A percentile compares a stretch with the other conserved stretches of the same genome.
Conservation (phyloP, 2,329 filamentous ascomycete species). For the Dactylonectria estremocensis region DNA sequence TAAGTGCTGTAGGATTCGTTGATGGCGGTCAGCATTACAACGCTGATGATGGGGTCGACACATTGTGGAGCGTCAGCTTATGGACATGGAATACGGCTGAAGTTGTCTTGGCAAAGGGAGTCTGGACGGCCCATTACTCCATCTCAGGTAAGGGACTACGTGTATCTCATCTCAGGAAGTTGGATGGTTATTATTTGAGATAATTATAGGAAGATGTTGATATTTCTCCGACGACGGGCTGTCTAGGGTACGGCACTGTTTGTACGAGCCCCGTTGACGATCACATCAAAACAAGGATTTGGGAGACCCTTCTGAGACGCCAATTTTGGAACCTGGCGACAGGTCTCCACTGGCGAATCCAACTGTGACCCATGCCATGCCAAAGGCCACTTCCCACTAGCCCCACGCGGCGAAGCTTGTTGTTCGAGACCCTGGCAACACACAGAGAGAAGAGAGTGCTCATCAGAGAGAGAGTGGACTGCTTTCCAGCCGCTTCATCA, state of each 20-base stretch:
- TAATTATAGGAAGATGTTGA: not conserved
- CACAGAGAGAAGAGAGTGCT: not conserved
- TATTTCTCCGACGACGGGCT: conserved; percentile 4
- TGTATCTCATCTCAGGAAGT: not conserved
- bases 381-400: conserved; percentile 10
- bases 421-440: conserved; percentile 41
- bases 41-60: conserved; percentile 6
- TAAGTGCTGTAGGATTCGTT: not conserved
- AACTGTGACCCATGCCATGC: conserved; percentile 12
- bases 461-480: too few relatives aligned
- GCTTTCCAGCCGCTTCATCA: not conserved
- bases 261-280: conserved; percentile 13
- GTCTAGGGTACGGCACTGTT: not conserved
- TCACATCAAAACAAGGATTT: conserved; percentile 25
- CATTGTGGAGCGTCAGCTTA: conserved; percentile 32
- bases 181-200: not conserved
- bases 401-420: conserved; percentile 48
- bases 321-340: conserved; percentile 28
- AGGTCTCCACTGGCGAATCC: conserved; percentile 19
- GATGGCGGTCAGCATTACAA: not conserved
- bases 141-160: conserved; percentile 1
- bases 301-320: conserved; percentile 26
- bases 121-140: not conserved
- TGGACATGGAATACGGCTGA: conserved; percentile 9
- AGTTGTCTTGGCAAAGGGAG: not conserved